Conservation (phyloP, 2,329 filamentous ascomycete species). For the Pseudogymnoascus sp. region DNA sequence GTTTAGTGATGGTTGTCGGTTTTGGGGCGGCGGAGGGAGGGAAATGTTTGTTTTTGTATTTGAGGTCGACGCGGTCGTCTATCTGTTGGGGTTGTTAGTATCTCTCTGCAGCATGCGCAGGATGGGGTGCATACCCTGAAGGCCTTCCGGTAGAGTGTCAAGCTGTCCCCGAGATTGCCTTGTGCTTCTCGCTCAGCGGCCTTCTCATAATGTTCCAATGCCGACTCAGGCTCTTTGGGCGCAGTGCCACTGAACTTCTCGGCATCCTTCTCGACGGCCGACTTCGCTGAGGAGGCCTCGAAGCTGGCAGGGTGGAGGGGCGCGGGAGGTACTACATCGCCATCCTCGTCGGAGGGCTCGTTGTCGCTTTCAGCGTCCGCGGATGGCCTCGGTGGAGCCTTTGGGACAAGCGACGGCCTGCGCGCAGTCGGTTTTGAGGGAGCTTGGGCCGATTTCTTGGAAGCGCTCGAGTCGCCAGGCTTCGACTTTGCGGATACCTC, state of each 20-base stretch:
- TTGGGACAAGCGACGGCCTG: background rate
- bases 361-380: background rate
- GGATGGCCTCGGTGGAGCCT: background rate
- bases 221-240: constrained; percentile 54
- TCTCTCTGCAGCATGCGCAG: background rate
- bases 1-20: constrained; percentile 10
- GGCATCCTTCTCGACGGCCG: background rate
- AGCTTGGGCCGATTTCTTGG: background rate
- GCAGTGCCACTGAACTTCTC: background rate
- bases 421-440: background rate
- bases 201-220: constrained; percentile 85
- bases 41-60: constrained; percentile 88
- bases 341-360: background rate
- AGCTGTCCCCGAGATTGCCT: constrained; percentile 80
- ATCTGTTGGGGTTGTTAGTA: constrained; percentile 45
- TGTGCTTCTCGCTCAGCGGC: constrained; percentile 82
- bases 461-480: constrained; percentile 10
- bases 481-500: constrained; percentile 39
- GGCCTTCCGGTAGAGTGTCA: constrained; percentile 80
- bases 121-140: constrained; percentile 57
- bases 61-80: constrained; percentile 73
- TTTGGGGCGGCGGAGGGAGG: constrained; percentile 46
- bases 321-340: background rate
- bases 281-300: background rate
- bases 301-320: background rate